Evolutionary conservation across 2,329 filamentous ascomycete genomes (phyloP).

Genomic region (Colletotrichum graminicola): DNA sequence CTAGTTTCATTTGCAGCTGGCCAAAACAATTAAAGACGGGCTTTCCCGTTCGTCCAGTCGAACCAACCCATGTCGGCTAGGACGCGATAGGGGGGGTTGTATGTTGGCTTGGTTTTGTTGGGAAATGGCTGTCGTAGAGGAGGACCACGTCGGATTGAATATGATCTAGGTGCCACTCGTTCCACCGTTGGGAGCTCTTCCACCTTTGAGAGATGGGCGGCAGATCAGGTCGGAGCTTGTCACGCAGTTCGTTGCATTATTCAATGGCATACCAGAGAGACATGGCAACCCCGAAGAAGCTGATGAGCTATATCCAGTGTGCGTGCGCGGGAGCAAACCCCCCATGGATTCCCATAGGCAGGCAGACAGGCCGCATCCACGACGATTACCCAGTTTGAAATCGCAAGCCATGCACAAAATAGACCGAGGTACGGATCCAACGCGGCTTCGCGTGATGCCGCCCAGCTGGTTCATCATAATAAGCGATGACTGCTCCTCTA

Average conservation of each 20-base stretch:
- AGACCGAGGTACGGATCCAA: not conserved
- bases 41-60: constrained; percentile 25
- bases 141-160: not conserved
- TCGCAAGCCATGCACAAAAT: not conserved
- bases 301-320: not conserved
- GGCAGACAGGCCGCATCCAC: not conserved
- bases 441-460: too few species aligned
- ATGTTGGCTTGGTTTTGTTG: not conserved
- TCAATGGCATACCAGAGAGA: too few species aligned
- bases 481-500: not conserved
- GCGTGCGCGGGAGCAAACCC: not conserved
- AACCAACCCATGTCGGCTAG: constrained; percentile 8
- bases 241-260: not conserved
- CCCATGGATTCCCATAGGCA: not conserved
- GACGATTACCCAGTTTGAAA: not conserved
- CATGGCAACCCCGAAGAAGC: not conserved
- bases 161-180: not conserved
- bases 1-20: not conserved
- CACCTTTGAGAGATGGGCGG: not conserved
- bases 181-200: not conserved
- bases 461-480: not conserved
- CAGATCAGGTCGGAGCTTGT: not conserved
- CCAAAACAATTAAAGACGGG: not conserved
- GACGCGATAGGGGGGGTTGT: too few species aligned
- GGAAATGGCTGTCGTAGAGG: not conserved